Conservation (phyloP, 2,329 filamentous ascomycete genomes). For the Aspergillus vadensis region DNA sequence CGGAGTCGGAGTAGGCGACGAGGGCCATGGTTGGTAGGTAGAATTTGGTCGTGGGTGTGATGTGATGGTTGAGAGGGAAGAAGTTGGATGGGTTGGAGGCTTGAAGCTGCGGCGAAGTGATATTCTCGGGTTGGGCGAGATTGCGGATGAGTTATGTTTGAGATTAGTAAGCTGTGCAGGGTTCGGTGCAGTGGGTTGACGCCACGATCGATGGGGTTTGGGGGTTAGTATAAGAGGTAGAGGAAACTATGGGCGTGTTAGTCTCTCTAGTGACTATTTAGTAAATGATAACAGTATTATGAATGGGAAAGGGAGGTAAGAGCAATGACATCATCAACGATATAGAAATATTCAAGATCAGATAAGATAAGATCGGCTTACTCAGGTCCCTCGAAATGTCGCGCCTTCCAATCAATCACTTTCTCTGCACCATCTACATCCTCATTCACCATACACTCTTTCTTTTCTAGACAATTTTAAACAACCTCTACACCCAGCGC, state of each 20-base stretch:
- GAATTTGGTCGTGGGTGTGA: background rate
- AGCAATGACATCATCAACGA: background rate
- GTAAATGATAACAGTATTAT: too few species aligned
- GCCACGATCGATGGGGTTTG: too few species aligned
- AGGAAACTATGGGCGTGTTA: too few species aligned
- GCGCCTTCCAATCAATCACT: background rate
- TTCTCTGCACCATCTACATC: background rate
- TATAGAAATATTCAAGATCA: background rate
- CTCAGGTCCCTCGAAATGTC: background rate
- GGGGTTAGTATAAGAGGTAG: too few species aligned
- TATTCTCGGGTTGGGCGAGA: background rate
- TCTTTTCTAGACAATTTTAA: background rate
- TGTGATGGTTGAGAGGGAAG: background rate
- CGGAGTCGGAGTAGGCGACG: slow-evolving; percentile 81
- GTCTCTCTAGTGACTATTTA: too few species aligned
- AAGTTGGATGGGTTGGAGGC: background rate
- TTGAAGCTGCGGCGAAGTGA: background rate
- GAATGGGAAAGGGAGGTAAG: too few species aligned
- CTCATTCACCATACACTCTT: background rate
- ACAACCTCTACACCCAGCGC: background rate
- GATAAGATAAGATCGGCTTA: background rate
- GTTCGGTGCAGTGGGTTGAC: too few species aligned
- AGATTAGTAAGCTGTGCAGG: background rate
- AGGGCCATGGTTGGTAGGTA: slow-evolving; percentile 65
- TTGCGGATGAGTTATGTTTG: background rate